Percentiles rank a stretch among this genome's conserved stretches.
These are phyloP conservation scores for Saccharomycopsis crataegensis DNA, from an alignment of 1,139 yeast species.

Conservation along the genomic window DNA sequence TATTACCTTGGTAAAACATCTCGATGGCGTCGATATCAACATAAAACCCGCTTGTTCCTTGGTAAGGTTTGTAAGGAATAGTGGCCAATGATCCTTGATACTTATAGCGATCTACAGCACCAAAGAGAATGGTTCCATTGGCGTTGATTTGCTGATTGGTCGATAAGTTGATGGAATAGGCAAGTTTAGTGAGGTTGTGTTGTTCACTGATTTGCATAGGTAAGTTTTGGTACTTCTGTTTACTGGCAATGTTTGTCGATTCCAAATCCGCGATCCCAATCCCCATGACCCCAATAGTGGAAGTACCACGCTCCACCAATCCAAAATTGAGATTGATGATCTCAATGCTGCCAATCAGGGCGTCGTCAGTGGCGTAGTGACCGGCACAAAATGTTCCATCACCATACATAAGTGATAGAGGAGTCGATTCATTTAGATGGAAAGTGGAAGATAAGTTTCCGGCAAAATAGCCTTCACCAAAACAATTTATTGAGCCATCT, in stretches of 20 bases:
- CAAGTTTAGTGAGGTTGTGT: conserved; percentile 8
- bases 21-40: conserved; percentile 3
- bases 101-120: conserved; percentile 17
- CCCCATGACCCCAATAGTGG: conserved; percentile 53
- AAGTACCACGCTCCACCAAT: conserved; percentile 45
- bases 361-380: conserved; percentile 53
- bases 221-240: conserved; percentile 11
- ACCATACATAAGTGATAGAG: conserved; percentile 48
- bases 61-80: conserved; percentile 1
- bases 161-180: conserved; percentile 10
- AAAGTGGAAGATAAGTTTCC: conserved; percentile 37
- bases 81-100: conserved; percentile 8
- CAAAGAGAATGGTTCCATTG: conserved; percentile 14
- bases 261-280: conserved; percentile 51
- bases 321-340: conserved; percentile 49
- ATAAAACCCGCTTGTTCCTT: conserved; percentile 13
- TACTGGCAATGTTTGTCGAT: conserved; percentile 27
- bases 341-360: conserved; percentile 36
- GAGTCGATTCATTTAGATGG: conserved; percentile 35
- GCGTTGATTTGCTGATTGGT: background rate
- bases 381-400: conserved; percentile 58
- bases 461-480: conserved; percentile 42
- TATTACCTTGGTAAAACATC: conserved; percentile 1
- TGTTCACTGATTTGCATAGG: conserved; percentile 14
- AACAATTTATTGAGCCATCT: conserved; percentile 29